phyloP scores from a whole-genome alignment of 1,284 basidiomycete species.

The Mycosarcoma mackinlayi region DNA sequence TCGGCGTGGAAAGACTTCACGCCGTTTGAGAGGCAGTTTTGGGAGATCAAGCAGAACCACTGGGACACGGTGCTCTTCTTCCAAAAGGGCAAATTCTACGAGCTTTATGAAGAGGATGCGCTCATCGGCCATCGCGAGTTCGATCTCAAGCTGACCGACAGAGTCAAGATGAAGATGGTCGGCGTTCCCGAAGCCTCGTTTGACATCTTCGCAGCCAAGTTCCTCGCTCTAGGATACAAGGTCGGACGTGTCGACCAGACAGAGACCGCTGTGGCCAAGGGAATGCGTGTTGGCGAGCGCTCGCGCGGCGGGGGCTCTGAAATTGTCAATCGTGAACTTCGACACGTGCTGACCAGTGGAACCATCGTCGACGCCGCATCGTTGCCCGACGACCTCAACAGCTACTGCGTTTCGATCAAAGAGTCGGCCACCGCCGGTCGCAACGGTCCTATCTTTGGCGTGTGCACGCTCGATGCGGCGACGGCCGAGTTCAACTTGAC shows the following conservation, averaged over 20 bases:
- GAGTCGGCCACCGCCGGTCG: slow-evolving; percentile 67
- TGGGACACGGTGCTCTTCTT: slow-evolving; percentile 85
- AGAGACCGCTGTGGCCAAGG: slow-evolving; percentile 82
- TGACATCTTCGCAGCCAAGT: slow-evolving; percentile 73
- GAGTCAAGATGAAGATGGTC: slow-evolving; percentile 96
- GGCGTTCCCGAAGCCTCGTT: slow-evolving; percentile 95
- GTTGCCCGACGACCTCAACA: slow-evolving; percentile 90
- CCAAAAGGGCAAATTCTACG: slow-evolving; percentile 80
- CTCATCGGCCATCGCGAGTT: slow-evolving; percentile 68
- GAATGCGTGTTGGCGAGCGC: slow-evolving; percentile 72
- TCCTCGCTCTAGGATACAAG: slow-evolving; percentile 81
- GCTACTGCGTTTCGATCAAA: slow-evolving; percentile 91
- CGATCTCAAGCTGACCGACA: slow-evolving; percentile 75
- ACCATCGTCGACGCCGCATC: slow-evolving; percentile 92
- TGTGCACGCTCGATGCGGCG: slow-evolving; percentile 93
- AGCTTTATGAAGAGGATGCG: slow-evolving; percentile 68
- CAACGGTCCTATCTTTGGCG: slow-evolving; percentile 75
- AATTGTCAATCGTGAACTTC: slow-evolving; percentile 77
- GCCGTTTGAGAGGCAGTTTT: slow-evolving; percentile 83
- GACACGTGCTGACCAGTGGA: slow-evolving; percentile 95
- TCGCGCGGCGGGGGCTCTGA: slow-evolving; percentile 71
- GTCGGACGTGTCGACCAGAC: slow-evolving; percentile 95
- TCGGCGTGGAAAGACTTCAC: slow-evolving; percentile 86
- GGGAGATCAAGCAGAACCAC: slow-evolving; percentile 66
- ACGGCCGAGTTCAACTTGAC: slow-evolving; percentile 96